Base-by-base conservation (phyloP, 495 filamentous ascomycete genomes). In the Penicillium verhagenii region DNA sequence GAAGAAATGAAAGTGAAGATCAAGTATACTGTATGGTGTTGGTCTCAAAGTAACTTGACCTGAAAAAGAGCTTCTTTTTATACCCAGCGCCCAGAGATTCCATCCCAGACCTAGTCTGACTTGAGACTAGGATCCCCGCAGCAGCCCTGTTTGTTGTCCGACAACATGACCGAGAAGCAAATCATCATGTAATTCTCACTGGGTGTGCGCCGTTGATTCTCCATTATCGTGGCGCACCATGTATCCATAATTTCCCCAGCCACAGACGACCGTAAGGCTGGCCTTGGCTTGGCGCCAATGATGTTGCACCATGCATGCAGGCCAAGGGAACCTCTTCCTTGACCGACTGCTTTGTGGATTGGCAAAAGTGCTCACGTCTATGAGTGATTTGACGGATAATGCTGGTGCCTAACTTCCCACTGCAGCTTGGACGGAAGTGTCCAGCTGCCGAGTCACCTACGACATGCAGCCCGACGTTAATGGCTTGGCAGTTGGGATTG, bases 181-280 rank as follows among this genome's bases (percentile, higher is more conserved):
- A 21, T 2, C 6, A 29, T n/a, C 24, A 52, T 52, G 47, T 19
- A 7, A 23, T 23, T 31, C 19, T 4, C 24, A 5, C 21, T 16
- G 11, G 7, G n/a, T n/a, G n/a, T 19, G 28, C 31, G 9, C 28
- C n/a, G 9, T 19, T 13, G 7, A 23, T 48, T 28, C 9, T 11
- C 26, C 47, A 46, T 55, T 50, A 54, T 59, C 42, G 56, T 62
- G 62, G 59, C 59, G 62, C 59, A 59, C 35, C 40, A 50, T 44
- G 35, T 28, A 51, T 51, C 50, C 47, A 29, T 50, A 50, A 16
- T 35, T 31, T 45, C 18, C 10, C 33, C 53, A 65, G 62, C 62
- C 62, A 65, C 62, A 57, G 50, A 16, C 6, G 26, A 9, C 42
- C 14, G 20, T 45, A 25, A 25, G 42, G 23, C 23, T 45, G 42